These are phyloP conservation scores for Aurantiochytrium sp. DNA, from an alignment of 108 stramenopile genomes.

Conservation along the genomic window DNA sequence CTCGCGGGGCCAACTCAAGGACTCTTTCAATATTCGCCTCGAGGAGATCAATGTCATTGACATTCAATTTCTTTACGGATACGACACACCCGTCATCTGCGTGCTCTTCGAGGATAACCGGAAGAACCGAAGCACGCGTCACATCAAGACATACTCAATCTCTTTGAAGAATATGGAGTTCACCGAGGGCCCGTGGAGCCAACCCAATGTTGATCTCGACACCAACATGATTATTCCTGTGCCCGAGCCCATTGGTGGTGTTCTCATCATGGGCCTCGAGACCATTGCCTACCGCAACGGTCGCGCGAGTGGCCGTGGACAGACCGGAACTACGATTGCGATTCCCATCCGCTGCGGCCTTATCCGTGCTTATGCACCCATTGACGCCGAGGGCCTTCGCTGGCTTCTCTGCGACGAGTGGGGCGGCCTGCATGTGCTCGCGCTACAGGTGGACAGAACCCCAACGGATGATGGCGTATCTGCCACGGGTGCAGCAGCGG, in stretches of 20 bases:
- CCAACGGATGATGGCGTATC: neutral
- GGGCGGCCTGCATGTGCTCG: conserved; percentile 72
- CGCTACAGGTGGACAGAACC: conserved; percentile 43
- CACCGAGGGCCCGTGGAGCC: conserved; percentile 40
- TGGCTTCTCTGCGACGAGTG: conserved; percentile 76
- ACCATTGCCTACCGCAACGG: conserved; percentile 42
- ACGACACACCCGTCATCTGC: conserved; percentile 36
- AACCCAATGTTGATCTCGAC: conserved; percentile 36
- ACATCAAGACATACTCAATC: conserved; percentile 45
- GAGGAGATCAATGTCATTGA: conserved; percentile 48
- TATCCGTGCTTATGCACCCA: conserved; percentile 38
- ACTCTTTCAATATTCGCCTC: conserved; percentile 39
- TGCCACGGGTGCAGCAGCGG: conserved; percentile 35
- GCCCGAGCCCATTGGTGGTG: conserved; percentile 36
- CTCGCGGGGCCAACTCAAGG: too few relatives aligned
- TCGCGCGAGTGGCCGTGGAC: conserved; percentile 28
- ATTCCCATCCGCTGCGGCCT: conserved; percentile 39
- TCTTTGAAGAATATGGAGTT: conserved; percentile 27
- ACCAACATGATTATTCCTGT: conserved; percentile 45
- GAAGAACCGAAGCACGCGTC: conserved; percentile 21
- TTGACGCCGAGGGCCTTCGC: conserved; percentile 44
- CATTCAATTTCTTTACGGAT: conserved; percentile 45
- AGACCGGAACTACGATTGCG: conserved; percentile 48
- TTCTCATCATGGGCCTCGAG: conserved; percentile 47
- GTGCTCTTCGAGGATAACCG: conserved; percentile 45